Percentiles rank a stretch among this genome's conserved stretches.
Conservation (phyloP, 2,329 filamentous ascomycete genomes). For the Penicillium sp. region DNA sequence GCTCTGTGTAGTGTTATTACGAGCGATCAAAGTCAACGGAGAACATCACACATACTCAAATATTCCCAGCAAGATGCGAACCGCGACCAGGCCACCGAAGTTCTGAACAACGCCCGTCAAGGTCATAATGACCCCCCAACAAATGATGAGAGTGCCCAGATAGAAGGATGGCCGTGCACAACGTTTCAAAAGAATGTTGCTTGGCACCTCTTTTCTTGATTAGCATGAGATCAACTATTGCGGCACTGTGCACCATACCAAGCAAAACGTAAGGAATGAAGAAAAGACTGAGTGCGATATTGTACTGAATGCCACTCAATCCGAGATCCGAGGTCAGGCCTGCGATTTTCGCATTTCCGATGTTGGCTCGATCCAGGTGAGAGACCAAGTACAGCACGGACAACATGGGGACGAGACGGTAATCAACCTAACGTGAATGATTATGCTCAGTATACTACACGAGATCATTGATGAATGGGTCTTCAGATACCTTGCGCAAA, state of each 20-base stretch:
- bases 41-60: constrained; percentile 11
- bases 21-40: too few relatives aligned
- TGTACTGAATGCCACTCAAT: constrained; percentile 17
- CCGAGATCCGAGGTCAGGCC: constrained; percentile 12
- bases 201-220: constrained; percentile 10
- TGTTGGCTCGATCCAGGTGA: constrained; percentile 18
- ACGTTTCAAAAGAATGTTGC: constrained; percentile 17
- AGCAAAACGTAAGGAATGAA: constrained; percentile 18
- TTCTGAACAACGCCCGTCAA: constrained; percentile 16
- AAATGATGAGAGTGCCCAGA: constrained; percentile 12
- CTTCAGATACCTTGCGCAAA: constrained; percentile 7
- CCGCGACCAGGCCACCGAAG: constrained; percentile 13
- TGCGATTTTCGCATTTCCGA: constrained; percentile 20
- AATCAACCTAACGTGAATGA: constrained; percentile 4
- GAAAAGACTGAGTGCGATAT: constrained; percentile 14
- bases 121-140: constrained; percentile 18
- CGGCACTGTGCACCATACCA: not conserved
- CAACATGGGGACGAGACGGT: constrained; percentile 17
- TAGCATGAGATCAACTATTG: not conserved
- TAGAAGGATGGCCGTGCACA: constrained; percentile 17
- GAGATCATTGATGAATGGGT: accelerated
- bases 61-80: constrained; percentile 11
- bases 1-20: constrained; percentile 1
- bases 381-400: constrained; percentile 16
- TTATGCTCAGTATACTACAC: too few relatives aligned